phyloP scores from a whole-genome alignment of 495 filamentous ascomycete genomes.

The Ramalina intermedia region DNA sequence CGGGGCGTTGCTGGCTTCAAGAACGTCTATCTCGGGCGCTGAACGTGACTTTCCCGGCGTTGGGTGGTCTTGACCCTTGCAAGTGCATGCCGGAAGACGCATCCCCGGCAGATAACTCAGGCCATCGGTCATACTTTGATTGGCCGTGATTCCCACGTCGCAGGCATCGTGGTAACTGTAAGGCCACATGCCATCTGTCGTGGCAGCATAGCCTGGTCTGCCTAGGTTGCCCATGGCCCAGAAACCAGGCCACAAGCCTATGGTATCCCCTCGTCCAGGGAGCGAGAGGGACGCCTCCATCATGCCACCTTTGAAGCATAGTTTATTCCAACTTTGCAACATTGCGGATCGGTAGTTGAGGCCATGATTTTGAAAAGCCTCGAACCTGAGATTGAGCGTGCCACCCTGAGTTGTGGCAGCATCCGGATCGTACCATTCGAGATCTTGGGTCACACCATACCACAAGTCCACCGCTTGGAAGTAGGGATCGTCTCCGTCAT shows the following conservation, averaged over 20 bases:
- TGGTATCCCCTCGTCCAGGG: conserved; percentile 51
- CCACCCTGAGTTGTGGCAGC: conserved; percentile 55
- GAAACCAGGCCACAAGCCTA: conserved; percentile 70
- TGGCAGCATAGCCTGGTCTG: conserved; percentile 53
- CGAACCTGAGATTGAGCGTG: conserved; percentile 51
- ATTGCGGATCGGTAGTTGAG: conserved; percentile 66
- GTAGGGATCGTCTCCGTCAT: conserved; percentile 58
- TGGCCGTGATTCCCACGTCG: conserved; percentile 64
- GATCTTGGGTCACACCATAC: conserved; percentile 66
- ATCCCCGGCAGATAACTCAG: conserved; percentile 58
- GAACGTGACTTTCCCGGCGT: conserved; percentile 53
- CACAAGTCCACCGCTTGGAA: conserved; percentile 60
- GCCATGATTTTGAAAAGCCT: conserved; percentile 51
- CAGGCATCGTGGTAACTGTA: conserved; percentile 63
- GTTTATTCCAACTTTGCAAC: conserved; percentile 69
- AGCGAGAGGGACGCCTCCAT: conserved; percentile 68
- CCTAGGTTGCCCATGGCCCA: conserved; percentile 70
- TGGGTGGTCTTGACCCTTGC: conserved; percentile 51
- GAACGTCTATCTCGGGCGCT: conserved; percentile 63
- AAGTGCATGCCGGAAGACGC: conserved; percentile 58
- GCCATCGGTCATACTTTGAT: conserved; percentile 56
- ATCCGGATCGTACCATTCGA: conserved; percentile 78
- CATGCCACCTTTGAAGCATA: conserved; percentile 63
- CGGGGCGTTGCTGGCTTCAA: conserved; percentile 50
- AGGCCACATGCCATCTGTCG: conserved; percentile 65